phyloP scores from a whole-genome alignment of 495 filamentous ascomycete species.

The Thermothielavioides terrestris region DNA sequence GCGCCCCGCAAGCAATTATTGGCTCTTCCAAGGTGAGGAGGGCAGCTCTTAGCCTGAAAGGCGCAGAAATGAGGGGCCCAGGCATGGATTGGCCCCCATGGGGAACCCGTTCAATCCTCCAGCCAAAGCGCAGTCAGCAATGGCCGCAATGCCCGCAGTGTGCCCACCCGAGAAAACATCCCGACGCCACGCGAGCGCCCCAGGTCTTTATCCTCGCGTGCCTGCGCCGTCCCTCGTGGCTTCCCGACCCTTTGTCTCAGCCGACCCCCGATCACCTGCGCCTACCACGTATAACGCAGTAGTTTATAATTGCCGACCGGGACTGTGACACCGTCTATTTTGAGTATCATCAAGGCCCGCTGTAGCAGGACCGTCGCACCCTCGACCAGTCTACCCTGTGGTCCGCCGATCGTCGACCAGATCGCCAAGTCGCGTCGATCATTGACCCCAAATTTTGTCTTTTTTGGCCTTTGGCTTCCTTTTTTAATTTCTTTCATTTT shows the following conservation, averaged over 20 bases:
- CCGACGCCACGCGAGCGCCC: slow-evolving; percentile 2
- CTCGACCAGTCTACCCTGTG: neutral
- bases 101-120: no score
- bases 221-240: slow-evolving; percentile 3
- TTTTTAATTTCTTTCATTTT: no score
- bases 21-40: no score
- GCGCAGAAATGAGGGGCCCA: neutral
- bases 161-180: neutral
- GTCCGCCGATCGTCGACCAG: neutral
- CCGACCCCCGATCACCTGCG: neutral
- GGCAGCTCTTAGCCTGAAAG: slow-evolving; percentile 1
- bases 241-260: slow-evolving; percentile 1
- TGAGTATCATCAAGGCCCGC: no score
- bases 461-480: no score
- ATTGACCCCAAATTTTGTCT: neutral
- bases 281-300: no score
- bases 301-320: no score
- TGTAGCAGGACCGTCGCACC: neutral
- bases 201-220: neutral
- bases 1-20: neutral
- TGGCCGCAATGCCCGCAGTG: neutral
- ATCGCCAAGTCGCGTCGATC: neutral
- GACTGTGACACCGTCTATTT: no score
- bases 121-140: neutral
- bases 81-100: neutral